A percentile compares a stretch with the other conserved stretches of the same genome.
Conservation (phyloP, 2,329 filamentous ascomycete genomes). For the Colletotrichum sp. region DNA sequence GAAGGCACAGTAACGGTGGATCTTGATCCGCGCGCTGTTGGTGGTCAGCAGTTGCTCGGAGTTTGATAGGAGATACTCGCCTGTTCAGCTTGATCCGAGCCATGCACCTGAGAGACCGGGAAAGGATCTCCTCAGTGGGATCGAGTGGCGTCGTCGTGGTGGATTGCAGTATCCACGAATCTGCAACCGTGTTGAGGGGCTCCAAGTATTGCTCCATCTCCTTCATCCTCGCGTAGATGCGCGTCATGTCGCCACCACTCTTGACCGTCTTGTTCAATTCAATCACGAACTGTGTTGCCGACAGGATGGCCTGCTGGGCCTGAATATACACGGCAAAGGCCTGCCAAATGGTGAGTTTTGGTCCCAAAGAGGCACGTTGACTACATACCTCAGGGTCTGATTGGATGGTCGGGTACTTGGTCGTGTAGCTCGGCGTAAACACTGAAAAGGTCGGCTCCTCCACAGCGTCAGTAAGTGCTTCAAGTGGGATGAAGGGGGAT, state of each 20-base stretch:
- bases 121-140: conserved; percentile 43
- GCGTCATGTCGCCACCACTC: conserved; percentile 39
- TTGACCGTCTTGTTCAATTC: conserved; percentile 49
- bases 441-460: conserved; percentile 48
- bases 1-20: conserved; percentile 58
- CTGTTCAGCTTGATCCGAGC: conserved; percentile 56
- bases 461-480: conserved; percentile 1
- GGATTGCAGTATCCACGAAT: conserved; percentile 37
- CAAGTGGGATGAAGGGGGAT: neutral
- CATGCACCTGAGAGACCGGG: conserved; percentile 49
- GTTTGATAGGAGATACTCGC: conserved; percentile 25
- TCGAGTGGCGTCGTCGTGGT: conserved; percentile 39
- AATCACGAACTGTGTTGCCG: conserved; percentile 52
- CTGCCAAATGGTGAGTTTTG: conserved; percentile 26
- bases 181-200: conserved; percentile 39
- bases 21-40: conserved; percentile 52
- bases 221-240: conserved; percentile 44
- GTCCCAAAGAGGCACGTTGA: neutral
- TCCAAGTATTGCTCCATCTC: conserved; percentile 43
- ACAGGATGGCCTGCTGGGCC: conserved; percentile 52
- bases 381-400: conserved; percentile 44
- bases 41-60: neutral
- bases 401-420: conserved; percentile 44
- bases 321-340: conserved; percentile 49
- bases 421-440: conserved; percentile 48